Evolutionary conservation across 179 eudicot species (phyloP), one percentile per base, ranked within the genome.

Genomic region (Heliamphora pulchella): DNA sequence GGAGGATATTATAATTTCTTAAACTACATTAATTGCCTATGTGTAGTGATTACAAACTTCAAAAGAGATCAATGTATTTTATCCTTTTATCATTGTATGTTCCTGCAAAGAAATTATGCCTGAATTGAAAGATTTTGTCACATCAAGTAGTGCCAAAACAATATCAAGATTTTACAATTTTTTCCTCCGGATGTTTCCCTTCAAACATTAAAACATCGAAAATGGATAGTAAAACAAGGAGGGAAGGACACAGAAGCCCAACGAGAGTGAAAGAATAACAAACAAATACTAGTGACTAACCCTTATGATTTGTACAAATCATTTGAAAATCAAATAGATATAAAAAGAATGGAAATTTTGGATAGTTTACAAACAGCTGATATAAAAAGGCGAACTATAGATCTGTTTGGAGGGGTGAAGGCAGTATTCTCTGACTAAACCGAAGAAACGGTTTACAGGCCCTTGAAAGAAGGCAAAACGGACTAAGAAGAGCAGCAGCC

Each of bases 401-500:
- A 0, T 68, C 54, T 39, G 10, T 53, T 51, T 77, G 77, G 48
- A 55, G 62, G 47, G 41, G 31, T 22, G 68, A 22, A 0, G 44
- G 22, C 2, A 15, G 64, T 10, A 31, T n/a, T 41, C 64, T 51
- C 20, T 51, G 17, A 8, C 18, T 46, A 13, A 55, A 51, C 53
- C 11, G 79, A 77, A 5, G 64, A 48, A 15, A 11, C 17, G 8
- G 20, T 22, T 64, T 65, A 67, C 62, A 50, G 9, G 55, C 11
- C 58, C 70, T 46, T 3, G 5, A 15, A 59, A 71, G 46, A 20
- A 69, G 5, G 41, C 18, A 11, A 50, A 51, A 77, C 47, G 8
- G 15, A 80, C 84, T 85, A 83, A 83, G 86, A 79, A 39, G 92
- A 90, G 86, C 92, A 90, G 87, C 92, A 90, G n/a, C 92, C 92